Base-by-base conservation (phyloP, 345 rosid species). In the Raphanus raphanistrum region DNA sequence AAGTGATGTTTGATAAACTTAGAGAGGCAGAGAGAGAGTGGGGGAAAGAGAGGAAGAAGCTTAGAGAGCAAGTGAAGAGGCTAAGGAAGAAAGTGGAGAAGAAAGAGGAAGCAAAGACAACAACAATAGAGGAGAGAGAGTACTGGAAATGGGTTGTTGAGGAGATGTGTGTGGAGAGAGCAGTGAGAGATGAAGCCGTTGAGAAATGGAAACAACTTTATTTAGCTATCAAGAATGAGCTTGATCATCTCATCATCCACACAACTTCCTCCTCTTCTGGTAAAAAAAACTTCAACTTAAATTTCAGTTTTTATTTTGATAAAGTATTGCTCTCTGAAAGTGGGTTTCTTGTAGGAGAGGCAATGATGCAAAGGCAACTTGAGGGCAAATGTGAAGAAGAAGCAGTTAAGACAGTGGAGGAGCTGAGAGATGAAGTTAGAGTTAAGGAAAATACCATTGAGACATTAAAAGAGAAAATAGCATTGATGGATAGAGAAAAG, bases 151-250 rank as follows among this genome's bases (percentile, higher is more conserved):
- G 85, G 68, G 21, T 81, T 43, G 76, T 88, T 70, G 92, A 85
- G 81, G 88, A 82, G 68, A 86, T 85, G 89, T 83, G 80, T 74
- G 86, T 87, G 71, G 98, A 90, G 78, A 89, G 92, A 67, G 85
- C 85, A 6, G 75, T 88, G 80, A 66, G 90, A 60, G 92, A 92
- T 74, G 90, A 90, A 72, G 88, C 94, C 28, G 90, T 87, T 41
- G 92, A 89, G 79, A 92, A 88, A 72, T 92, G 98, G 98, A 92
- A 92, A 84, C 89, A 80, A 62, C 90, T 92, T 41, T 90, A 92
- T 67, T 89, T 89, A 78, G 88, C 94, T 71, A 90, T 92, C 85
- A 92, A 87, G 83, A 82, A 74, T 26, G 96, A 92, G 90, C 94
- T 92, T 76, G 96, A 92, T 81, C 84, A 89, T 78, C 96, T 92